Evolutionary conservation across 2,329 filamentous ascomycete species (phyloP), one percentile per base, ranked within the genome.

Genomic region (Didymella sp.): DNA sequence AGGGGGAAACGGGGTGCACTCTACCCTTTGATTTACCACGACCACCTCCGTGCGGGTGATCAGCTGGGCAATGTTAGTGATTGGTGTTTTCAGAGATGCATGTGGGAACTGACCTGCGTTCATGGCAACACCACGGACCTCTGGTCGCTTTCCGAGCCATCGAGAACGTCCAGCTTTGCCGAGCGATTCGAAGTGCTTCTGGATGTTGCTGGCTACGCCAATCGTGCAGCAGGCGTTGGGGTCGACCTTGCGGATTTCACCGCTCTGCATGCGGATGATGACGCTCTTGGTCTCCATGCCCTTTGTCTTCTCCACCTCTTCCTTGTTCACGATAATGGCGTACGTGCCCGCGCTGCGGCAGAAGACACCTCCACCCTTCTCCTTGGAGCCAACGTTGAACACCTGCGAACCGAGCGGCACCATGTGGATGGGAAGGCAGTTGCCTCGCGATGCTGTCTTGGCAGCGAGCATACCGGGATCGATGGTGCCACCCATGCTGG

Each of bases 11-110:
- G 30, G 96, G 95, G 74, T 96, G 85, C 60, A 93, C 87, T 75
- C 97, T 96, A 87, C 95, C 92, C 91, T 99, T 99, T 56, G 92
- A 97, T 82, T 99, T 99, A 82, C 95, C 95, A 84, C 96, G 87
- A 79, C 95, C 95, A 90, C 95, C 95, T 85, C 95, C 95, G 78
- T 99, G 95, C 73, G 95, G 95, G 84, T 99, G 95, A 73, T 99
- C 95, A 70, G 88, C 90, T 87, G 70, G 41, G 59, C 47, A 27
- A 42, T 41, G 65, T 69, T 59, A 66, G 64, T 49, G 30, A 42
- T 37, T 17, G 15, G 9, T 19, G 21, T 25, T 37, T 31, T 46
- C 24, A 56, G 11, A 45, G 5, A 30, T 8, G 12, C 27, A n/a
- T 25, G 3, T 7, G 19, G 8, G 37, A 25, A 67, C 66, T 59